A percentile compares a stretch with the other conserved stretches of the same genome.
Evolutionary conservation across 2,329 filamentous ascomycete species (phyloP).

Genomic region (Colletotrichum filicis): DNA sequence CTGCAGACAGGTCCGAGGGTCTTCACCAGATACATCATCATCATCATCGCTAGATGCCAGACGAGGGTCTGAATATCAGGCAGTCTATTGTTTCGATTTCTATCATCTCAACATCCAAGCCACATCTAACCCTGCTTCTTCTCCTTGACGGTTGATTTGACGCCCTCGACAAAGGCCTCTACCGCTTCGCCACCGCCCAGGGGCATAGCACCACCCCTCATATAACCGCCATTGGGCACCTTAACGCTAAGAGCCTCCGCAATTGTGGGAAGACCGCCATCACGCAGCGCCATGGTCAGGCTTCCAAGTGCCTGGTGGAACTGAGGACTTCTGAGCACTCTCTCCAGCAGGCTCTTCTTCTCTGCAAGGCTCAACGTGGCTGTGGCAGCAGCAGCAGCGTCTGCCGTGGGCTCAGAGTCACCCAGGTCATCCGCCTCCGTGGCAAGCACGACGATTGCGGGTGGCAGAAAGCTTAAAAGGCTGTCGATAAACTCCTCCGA

Average conservation of each 20-base stretch:
- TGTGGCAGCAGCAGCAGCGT: constrained; percentile 77
- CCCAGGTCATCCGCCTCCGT: constrained; percentile 69
- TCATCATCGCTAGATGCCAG: background rate
- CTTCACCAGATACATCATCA: background rate
- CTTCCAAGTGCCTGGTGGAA: constrained; percentile 88
- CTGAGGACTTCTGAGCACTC: constrained; percentile 89
- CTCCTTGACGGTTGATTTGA: constrained; percentile 81
- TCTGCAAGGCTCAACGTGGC: constrained; percentile 77
- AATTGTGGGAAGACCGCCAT: constrained; percentile 90
- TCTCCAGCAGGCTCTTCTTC: constrained; percentile 84
- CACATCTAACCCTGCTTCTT: constrained; percentile 44
- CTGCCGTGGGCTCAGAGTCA: constrained; percentile 74
- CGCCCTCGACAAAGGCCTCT: constrained; percentile 89
- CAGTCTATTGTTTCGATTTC: constrained; percentile 6
- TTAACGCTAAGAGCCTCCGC: constrained; percentile 85
- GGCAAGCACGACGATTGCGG: constrained; percentile 80
- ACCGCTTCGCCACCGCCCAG: constrained; percentile 90
- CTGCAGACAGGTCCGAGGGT: background rate
- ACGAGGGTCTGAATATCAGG: too few species aligned
- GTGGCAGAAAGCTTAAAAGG: constrained; percentile 82
- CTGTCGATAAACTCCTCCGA: constrained; percentile 76
- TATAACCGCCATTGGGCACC: constrained; percentile 85
- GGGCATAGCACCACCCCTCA: constrained; percentile 82
- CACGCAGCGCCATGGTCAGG: constrained; percentile 86
- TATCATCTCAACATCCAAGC: constrained; percentile 15